Base-by-base conservation (phyloP, 225 moss, liverwort and hornwort genomes). In the Marchantia polymorpha region DNA sequence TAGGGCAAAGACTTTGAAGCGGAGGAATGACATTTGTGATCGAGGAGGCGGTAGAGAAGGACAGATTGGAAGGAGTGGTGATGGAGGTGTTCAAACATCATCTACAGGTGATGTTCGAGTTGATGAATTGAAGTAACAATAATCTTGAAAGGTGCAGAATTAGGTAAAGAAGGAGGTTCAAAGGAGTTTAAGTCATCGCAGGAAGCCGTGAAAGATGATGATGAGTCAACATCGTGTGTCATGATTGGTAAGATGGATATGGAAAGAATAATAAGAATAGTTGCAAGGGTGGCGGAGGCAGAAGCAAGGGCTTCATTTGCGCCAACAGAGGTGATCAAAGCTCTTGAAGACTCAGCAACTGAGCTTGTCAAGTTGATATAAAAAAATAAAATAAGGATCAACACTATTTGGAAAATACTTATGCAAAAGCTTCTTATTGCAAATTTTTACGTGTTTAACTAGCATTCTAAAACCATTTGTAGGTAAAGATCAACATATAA, bases 261-360 rank as follows among this genome's bases (percentile, higher is more conserved):
- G 49, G 91, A 93, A 73, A 63, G 83, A 52, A 81, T 90, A 26
- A 89, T 99, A 75, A 87, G 85, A 61, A 91, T 85, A 81, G 99
- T 95, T n/a, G 87, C 85, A 75, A 84, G 86, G 59, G 99, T 95
- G 80, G 99, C 99, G 53, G 92, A 95, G 84, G 92, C 95, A 56
- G 99, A 99, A 88, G 99, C 99, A 60, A 91, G 90, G 84, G 83
- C 95, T 80, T 95, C 93, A 39, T 90, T 91, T 79, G 99, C 93
- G 39, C 95, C 95, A 1, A 79, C 87, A 84, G 99, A 95, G 82
- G 99, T 95, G 64, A 88, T 99, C 71, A 93, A 89, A 87, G 99
- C 91, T 74, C 95, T 95, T 60, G n/a, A n/a, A n/a, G n/a, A n/a
- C n/a, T n/a, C n/a, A n/a, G n/a, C n/a, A n/a, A n/a, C n/a, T n/a